Evolutionary conservation across 2,329 filamentous ascomycete species (phyloP).

Genomic region (Akanthomyces lecanii): DNA sequence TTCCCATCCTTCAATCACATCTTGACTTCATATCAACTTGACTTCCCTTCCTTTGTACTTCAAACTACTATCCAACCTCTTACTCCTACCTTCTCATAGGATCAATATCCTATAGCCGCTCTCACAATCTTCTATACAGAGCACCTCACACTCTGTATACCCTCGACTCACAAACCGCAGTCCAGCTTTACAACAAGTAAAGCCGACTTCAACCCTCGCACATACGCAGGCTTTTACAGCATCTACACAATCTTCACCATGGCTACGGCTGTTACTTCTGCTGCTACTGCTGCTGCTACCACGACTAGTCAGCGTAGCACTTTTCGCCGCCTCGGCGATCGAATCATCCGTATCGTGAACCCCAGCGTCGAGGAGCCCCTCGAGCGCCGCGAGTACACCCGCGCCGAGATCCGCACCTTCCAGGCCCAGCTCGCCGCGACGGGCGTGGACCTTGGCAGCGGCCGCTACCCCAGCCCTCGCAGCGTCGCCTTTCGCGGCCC

Average conservation of each 20-base stretch:
- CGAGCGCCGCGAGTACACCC: neutral
- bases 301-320: neutral
- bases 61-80: neutral
- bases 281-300: too few species aligned
- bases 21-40: too few species aligned
- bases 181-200: neutral
- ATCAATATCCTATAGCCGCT: neutral
- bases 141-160: too few species aligned
- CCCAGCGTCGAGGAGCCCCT: neutral
- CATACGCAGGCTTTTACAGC: neutral
- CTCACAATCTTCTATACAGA: neutral
- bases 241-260: neutral
- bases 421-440: neutral
- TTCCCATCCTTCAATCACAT: neutral
- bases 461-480: neutral
- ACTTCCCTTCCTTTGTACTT: neutral
- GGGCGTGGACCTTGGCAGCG: neutral
- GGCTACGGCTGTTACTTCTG: neutral
- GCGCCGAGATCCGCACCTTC: neutral
- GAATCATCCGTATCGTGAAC: neutral
- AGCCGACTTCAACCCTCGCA: neutral
- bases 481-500: conserved; percentile 9
- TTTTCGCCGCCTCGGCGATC: neutral
- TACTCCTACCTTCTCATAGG: too few species aligned
- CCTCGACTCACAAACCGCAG: too few species aligned